Evolutionary conservation across 2,329 filamentous ascomycete species (phyloP), one percentile per base, ranked within the genome.

Genomic region (Mariannaea elegans): DNA sequence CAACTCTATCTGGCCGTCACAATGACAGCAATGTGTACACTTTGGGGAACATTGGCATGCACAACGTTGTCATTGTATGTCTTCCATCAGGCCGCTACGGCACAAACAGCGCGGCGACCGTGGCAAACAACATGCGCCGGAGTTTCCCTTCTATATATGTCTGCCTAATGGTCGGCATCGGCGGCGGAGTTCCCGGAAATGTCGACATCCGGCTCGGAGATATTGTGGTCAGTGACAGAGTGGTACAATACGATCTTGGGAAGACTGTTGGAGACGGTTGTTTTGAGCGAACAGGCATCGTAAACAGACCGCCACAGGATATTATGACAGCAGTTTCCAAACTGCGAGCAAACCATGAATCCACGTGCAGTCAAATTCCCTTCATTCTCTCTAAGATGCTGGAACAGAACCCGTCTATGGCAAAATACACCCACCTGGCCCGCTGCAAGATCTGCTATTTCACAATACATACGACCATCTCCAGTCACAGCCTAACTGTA

Each of bases 161-260:
- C 2, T 27, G 50, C 3, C 19, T 70, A 6, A 66, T 73, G 49
- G 72, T 74, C 7, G 71, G 72, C 2, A 71, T 74, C 2, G 72
- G 72, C 10, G 71, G 71, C 8, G 71, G 69, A 1, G 64, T 63
- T 0, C 72, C 71, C 2, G 53, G 50, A 2, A 50, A 36, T 27
- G 36, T 34, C 4, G 59, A 69, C 10, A 27, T 70, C 0, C 49
- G 62, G 1, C 47, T 71, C 2, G 67, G 68, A 0, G 67, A 71
- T 12, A 44, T 70, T 3, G 65, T 69, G 0, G 63, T 71, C 1
- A 57, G 67, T 3, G 52, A 47, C 7, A 56, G 63, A 12, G 58
- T 68, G 1, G 36, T 71, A 36, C 61, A 69, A 13, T 66, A 61
- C 7, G 67, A 69, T 6, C 8, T 67, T 1, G 63, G 68, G 0